Percentiles rank a stretch among this genome's conserved stretches.
Conservation (phyloP, 805 yeast genomes). For the Metschnikowia picachoensis region DNA sequence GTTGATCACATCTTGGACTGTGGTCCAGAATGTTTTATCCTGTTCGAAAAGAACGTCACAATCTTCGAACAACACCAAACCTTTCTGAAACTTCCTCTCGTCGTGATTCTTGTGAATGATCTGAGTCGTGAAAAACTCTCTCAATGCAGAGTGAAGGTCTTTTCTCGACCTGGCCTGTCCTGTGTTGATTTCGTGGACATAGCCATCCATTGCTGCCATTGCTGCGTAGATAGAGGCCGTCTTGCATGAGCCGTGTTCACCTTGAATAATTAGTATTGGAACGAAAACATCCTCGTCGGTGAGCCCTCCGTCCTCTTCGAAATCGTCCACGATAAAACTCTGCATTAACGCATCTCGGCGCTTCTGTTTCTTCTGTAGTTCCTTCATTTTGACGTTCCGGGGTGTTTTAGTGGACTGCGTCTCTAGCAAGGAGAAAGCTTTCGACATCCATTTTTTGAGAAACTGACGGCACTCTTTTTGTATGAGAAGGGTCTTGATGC, state of each 20-base stretch:
- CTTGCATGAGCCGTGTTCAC: constrained; percentile 76
- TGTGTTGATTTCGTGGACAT: constrained; percentile 77
- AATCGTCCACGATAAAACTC: constrained; percentile 40
- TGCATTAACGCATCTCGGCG: constrained; percentile 21
- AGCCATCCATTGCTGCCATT: constrained; percentile 58
- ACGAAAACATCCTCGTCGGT: constrained; percentile 43
- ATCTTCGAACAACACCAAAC: constrained; percentile 78
- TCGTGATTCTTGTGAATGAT: constrained; percentile 52
- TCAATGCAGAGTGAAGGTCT: constrained; percentile 60
- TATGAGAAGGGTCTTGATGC: constrained; percentile 33
- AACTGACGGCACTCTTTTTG: constrained; percentile 18
- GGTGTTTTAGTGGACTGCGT: constrained; percentile 31
- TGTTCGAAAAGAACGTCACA: constrained; percentile 75
- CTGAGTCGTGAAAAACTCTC: constrained; percentile 82
- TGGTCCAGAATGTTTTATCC: constrained; percentile 79
- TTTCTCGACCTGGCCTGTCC: constrained; percentile 70
- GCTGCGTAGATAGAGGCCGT: constrained; percentile 69
- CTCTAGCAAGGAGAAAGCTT: constrained; percentile 34
- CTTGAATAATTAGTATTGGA: constrained; percentile 64
- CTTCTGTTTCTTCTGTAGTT: constrained; percentile 21
- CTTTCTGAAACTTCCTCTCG: constrained; percentile 43
- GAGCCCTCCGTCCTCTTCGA: constrained; percentile 20
- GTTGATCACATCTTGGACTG: constrained; percentile 56
- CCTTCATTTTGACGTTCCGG: constrained; percentile 26
- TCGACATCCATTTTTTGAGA: constrained; percentile 38